Base-by-base conservation (phyloP, 768 basidiomycete species). In the Psilocybe tampanensis region DNA sequence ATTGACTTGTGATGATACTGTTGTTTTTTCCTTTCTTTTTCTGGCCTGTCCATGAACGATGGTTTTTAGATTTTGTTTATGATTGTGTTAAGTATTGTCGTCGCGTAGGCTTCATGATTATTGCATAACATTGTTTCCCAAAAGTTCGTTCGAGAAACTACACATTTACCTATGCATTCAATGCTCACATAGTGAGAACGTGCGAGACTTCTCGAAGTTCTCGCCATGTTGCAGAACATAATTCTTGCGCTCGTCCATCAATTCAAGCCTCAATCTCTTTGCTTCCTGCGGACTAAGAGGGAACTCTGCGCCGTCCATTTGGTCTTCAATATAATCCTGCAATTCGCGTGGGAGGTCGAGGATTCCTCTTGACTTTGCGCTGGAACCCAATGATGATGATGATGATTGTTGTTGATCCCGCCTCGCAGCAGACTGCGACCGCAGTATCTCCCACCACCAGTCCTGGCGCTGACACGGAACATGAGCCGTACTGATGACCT, bases 1-100 rank as follows among this genome's bases (percentile, higher is more conserved):
- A 84, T 84, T 71, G 82, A 84, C 69, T 64, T 82, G 64, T 81
- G 61, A 53, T 49, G 12, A 41, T 26, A 33, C 15, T 34, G 3
- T 55, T 3, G n/a, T 39, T 13, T 39, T 39, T 13, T 13, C 12
- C 15, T 15, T 39, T 13, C 36, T 39, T n/a, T 39, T 39, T 39
- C 4, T 13, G 6, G 36, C 15, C n/a, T 39, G n/a, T 39, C 29
- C 9, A 29, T 39, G 36, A 39, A 39, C 36, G n/a, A 5, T 39
- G 13, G 33, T 15, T 29, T 9, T 29, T 29, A 29, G 29, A 29
- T 29, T 5, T 29, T 29, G 9, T 29, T 29, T 9, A 9, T 29
- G 29, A 9, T 29, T 9, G 29, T 9, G 29, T 29, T 9, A 9
- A 29, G 29, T 29, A 29, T 9, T 29, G 29, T 29, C 29, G 29